phyloP scores from a whole-genome alignment of 2,329 filamentous ascomycete species.

The Thelonectria discophora region DNA sequence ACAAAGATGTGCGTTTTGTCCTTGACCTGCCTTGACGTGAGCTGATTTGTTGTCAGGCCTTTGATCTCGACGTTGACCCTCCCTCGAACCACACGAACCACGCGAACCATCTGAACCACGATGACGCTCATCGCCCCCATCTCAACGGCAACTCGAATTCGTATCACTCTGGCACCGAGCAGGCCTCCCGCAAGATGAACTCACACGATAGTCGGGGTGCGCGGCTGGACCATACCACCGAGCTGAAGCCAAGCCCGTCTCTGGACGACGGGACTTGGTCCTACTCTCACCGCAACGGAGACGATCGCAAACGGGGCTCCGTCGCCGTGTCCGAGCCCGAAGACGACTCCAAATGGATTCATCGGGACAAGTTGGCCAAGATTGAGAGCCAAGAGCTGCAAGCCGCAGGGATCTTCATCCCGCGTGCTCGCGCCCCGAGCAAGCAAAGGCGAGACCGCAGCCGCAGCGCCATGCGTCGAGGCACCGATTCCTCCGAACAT shows the following conservation, averaged over 20 bases:
- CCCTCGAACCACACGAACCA: slow-evolving; percentile 23
- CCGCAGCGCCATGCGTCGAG: slow-evolving; percentile 48
- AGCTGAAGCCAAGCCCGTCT: slow-evolving; percentile 37
- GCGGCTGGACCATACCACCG: slow-evolving; percentile 36
- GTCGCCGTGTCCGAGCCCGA: slow-evolving; percentile 48
- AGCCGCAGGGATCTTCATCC: slow-evolving; percentile 75
- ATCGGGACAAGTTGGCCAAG: slow-evolving; percentile 81
- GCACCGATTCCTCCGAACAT: slow-evolving; percentile 46
- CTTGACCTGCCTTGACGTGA: not conserved
- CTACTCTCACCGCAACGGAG: slow-evolving; percentile 33
- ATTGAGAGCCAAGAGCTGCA: slow-evolving; percentile 85
- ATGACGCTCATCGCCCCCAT: slow-evolving; percentile 33
- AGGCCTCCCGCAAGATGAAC: slow-evolving; percentile 47
- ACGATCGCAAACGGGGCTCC: slow-evolving; percentile 41
- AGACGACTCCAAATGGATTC: slow-evolving; percentile 82
- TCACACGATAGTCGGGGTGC: slow-evolving; percentile 47
- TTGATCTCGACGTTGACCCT: slow-evolving; percentile 32
- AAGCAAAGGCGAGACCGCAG: slow-evolving; percentile 53
- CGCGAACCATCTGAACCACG: slow-evolving; percentile 23
- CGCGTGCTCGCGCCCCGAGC: slow-evolving; percentile 63
- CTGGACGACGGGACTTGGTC: slow-evolving; percentile 36
- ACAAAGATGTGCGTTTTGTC: slow-evolving; percentile 50
- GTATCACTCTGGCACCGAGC: slow-evolving; percentile 40
- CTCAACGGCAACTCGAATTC: slow-evolving; percentile 41
- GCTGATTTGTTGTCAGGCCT: slow-evolving; percentile 26